Percentiles rank a stretch among this genome's conserved stretches.
Evolutionary conservation across 441 rosid genomes (phyloP).

Genomic region (Biscutella laevigata): DNA sequence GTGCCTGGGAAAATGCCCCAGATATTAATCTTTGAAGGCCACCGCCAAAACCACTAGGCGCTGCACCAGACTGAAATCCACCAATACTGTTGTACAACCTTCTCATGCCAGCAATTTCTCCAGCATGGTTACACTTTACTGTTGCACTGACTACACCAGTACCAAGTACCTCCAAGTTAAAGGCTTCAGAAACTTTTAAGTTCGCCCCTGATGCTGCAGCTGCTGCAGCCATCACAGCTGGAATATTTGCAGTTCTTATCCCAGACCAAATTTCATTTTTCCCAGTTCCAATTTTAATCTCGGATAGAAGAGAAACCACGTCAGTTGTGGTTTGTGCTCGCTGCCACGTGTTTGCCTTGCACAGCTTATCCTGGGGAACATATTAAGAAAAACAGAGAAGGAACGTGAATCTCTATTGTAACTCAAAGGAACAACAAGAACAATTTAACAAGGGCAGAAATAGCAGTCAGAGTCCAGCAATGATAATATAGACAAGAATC

Average conservation of each 20-base stretch:
- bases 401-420: slow-evolving; percentile 9
- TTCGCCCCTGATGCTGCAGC: slow-evolving; percentile 98
- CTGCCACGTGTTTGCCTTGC: slow-evolving; percentile 98
- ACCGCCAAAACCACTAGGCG: slow-evolving; percentile 54
- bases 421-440: slow-evolving; percentile 6
- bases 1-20: slow-evolving; percentile 77
- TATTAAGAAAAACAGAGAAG: slow-evolving; percentile 21
- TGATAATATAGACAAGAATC: slow-evolving; percentile 1
- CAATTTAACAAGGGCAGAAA: neutral
- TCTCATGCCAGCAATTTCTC: slow-evolving; percentile 99
- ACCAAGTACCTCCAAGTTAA: slow-evolving; percentile 92
- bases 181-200: slow-evolving; percentile 69
- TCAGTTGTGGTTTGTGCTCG: slow-evolving; percentile 77
- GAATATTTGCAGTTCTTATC: slow-evolving; percentile 80
- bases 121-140: slow-evolving; percentile 86
- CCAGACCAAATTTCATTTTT: slow-evolving; percentile 91
- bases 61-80: slow-evolving; percentile 64
- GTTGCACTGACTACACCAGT: slow-evolving; percentile 97
- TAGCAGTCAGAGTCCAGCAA: neutral
- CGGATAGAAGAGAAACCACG: slow-evolving; percentile 90
- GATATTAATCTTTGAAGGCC: slow-evolving; percentile 85
- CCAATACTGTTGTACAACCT: slow-evolving; percentile 89
- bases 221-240: slow-evolving; percentile 97
- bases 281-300: slow-evolving; percentile 87
- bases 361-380: slow-evolving; percentile 70